phyloP scores from a whole-genome alignment of 2,329 filamentous ascomycete genomes.

The Teratosphaeria zuluensis region DNA sequence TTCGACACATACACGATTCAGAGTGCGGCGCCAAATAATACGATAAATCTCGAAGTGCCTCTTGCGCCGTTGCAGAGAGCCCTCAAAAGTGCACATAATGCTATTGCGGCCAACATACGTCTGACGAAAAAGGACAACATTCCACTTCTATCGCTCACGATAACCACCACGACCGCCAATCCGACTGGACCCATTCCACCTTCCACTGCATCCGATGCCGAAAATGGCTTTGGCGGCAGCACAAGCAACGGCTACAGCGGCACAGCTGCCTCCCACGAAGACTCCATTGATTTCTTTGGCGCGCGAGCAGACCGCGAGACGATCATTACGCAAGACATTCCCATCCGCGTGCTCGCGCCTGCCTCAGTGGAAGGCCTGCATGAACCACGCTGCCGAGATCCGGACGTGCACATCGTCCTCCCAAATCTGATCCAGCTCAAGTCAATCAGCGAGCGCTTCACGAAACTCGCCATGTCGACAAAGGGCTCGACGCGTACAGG shows the following conservation, averaged over 20 bases:
- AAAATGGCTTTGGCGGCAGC: slow-evolving; percentile 10
- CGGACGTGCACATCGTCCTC: slow-evolving; percentile 87
- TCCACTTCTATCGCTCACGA: slow-evolving; percentile 80
- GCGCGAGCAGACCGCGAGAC: slow-evolving; percentile 69
- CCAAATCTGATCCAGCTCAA: slow-evolving; percentile 83
- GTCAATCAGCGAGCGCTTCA: slow-evolving; percentile 90
- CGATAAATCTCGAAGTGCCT: slow-evolving; percentile 93
- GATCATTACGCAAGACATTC: slow-evolving; percentile 88
- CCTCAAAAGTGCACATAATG: slow-evolving; percentile 77
- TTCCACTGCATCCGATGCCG: slow-evolving; percentile 9
- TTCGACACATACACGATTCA: slow-evolving; percentile 80
- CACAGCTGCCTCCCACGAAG: slow-evolving; percentile 13
- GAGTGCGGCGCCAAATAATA: slow-evolving; percentile 71
- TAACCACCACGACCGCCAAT: slow-evolving; percentile 62
- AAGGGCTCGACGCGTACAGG: slow-evolving; percentile 29
- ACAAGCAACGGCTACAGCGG: slow-evolving; percentile 24
- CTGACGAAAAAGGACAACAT: slow-evolving; percentile 87
- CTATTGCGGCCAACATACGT: slow-evolving; percentile 71
- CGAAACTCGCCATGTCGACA: slow-evolving; percentile 56
- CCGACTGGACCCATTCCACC: slow-evolving; percentile 30
- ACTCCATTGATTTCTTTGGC: slow-evolving; percentile 35
- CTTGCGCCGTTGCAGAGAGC: slow-evolving; percentile 80
- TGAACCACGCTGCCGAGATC: slow-evolving; percentile 81
- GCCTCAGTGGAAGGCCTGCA: slow-evolving; percentile 84
- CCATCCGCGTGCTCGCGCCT: slow-evolving; percentile 79